Conservation (phyloP, 179 eudicot species). For the Actinidia chinensis region DNA sequence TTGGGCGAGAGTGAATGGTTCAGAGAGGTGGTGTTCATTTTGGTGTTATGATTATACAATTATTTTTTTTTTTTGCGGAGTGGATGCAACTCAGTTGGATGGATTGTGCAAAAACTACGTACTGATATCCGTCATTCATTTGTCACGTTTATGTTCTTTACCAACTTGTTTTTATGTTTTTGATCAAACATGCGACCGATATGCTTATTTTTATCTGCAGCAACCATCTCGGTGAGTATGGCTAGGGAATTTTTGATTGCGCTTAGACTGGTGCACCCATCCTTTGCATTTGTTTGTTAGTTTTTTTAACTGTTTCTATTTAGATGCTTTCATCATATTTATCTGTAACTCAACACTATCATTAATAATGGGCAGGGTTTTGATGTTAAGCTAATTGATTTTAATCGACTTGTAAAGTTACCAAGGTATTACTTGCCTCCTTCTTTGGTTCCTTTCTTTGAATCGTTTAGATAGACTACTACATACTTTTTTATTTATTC, state of each 20-base stretch:
- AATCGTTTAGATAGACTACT: neutral
- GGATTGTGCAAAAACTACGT: too few relatives aligned
- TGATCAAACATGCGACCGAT: neutral
- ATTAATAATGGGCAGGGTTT: constrained; percentile 61
- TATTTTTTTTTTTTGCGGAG: too few relatives aligned
- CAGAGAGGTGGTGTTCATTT: too few relatives aligned
- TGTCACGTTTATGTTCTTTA: neutral
- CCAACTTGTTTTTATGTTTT: neutral
- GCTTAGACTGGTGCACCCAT: neutral
- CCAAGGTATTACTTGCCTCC: constrained; percentile 57
- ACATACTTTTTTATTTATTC: constrained; percentile 9
- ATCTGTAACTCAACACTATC: neutral
- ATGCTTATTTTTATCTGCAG: neutral
- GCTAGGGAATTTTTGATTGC: constrained; percentile 2
- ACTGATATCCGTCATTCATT: neutral
- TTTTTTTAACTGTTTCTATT: neutral
- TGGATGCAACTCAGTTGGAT: too few relatives aligned
- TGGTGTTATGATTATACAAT: too few relatives aligned
- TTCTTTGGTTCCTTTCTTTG: constrained; percentile 14
- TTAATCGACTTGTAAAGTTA: constrained; percentile 84
- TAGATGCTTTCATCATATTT: neutral
- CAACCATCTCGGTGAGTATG: neutral
- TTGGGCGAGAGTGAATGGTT: too few relatives aligned
- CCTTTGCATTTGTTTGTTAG: neutral
- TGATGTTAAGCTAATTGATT: constrained; percentile 70